Evolutionary conservation across 352 stramenopile species (phyloP).

Genomic region (Phytophthora pseudosyringae): DNA sequence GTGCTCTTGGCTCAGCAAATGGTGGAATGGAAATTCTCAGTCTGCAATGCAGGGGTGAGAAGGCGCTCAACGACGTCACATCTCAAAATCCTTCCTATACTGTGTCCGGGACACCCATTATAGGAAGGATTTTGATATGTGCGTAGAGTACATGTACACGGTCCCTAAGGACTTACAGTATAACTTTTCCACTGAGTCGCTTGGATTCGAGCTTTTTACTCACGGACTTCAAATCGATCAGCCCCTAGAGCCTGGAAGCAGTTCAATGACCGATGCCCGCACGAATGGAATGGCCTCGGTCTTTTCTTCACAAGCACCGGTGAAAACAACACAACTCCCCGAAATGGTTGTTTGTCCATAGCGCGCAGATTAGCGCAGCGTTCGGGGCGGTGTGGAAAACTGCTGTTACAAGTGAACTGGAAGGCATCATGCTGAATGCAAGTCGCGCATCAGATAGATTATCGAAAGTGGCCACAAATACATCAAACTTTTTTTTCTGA

Average conservation of each 20-base stretch:
- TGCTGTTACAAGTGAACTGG: too few species aligned
- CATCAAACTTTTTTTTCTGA: too few species aligned
- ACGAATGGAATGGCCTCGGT: constrained; percentile 4
- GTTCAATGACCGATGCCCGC: constrained; percentile 9
- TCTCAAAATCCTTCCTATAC: too few species aligned
- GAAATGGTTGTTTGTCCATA: background rate
- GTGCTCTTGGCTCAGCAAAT: constrained; percentile 17
- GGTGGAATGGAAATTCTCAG: constrained; percentile 19
- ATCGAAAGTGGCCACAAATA: too few species aligned
- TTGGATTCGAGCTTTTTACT: constrained; percentile 7
- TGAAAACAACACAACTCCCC: background rate
- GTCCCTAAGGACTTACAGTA: background rate
- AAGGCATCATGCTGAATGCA: too few species aligned
- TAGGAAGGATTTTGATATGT: too few species aligned
- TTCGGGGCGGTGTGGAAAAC: too few species aligned
- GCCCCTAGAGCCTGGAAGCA: constrained; percentile 2
- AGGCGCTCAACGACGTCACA: background rate
- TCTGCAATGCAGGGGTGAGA: background rate
- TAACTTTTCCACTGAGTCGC: constrained; percentile 3
- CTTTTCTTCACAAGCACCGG: constrained; percentile 3
- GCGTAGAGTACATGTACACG: too few species aligned
- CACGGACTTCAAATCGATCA: constrained; percentile 6
- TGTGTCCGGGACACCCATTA: too few species aligned
- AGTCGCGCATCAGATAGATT: too few species aligned
- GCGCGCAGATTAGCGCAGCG: too few species aligned